Evolutionary conservation across 305 asterid species (phyloP), one percentile per base, ranked within the genome.

Genomic region (Fraxinus baroniana): DNA sequence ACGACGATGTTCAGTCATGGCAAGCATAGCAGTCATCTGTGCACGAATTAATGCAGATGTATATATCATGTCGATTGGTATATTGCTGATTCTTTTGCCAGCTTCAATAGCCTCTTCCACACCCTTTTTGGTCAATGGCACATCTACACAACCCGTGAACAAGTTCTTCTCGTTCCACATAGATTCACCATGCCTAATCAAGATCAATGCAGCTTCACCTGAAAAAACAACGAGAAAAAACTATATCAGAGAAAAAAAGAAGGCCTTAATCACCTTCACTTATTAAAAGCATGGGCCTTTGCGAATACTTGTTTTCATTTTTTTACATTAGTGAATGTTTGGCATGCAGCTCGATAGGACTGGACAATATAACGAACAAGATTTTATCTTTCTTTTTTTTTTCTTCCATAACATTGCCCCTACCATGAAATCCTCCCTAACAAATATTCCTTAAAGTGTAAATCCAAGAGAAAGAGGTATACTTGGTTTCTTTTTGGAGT

Each of bases 11-110:
- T 71, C 76, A 24, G 76, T 95, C 98, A 95, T 93, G 86, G 98
- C 97, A 84, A 95, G 94, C 99, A 95, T 94, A 39, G 99, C 99
- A 77, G 99, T 95, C 98, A 95, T 95, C 81, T 95, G 97, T 0
- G 99, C 99, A 83, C 99, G 99, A 84, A 95, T 92, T 74, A 94
- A 79, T 17, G 98, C 79, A 84, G 99, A 95, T 37, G 99, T 95
- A 73, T 88, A 95, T 79, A 95, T 95, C 93, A 90, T 87, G 91
- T 95, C 99, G 6, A 95, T 87, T 33, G 99, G 99, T 88, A 95
- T 92, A 84, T 93, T 95, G 89, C 97, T 92, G 86, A 94, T 92
- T 87, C 96, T 91, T 88, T 89, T 93, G 37, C 98, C 98, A 12
- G 98, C 99, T 89, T 94, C 97, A 82, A 92, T 86, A 18, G 99